A percentile compares a stretch with the other conserved stretches of the same genome.
phyloP scores from a whole-genome alignment of 169 alveolate genomes.

The Besnoitia besnoiti region DNA sequence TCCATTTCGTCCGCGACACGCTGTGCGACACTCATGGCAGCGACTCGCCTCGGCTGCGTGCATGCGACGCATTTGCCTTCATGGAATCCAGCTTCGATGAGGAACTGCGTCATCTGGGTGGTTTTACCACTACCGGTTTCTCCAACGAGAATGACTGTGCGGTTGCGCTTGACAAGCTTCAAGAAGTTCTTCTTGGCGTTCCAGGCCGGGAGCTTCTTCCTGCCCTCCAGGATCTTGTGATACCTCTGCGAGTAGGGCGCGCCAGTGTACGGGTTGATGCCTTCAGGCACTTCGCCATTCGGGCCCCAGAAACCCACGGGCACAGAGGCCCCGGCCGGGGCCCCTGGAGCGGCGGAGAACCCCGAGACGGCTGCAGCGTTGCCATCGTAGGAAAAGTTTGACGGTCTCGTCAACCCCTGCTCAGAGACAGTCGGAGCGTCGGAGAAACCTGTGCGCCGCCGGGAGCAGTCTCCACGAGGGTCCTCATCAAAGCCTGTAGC shows the following conservation, averaged over 20 bases:
- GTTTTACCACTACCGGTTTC: slow-evolving; percentile 99
- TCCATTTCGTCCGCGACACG: slow-evolving; percentile 99
- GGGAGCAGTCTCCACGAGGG: neutral
- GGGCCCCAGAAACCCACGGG: neutral
- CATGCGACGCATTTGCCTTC: slow-evolving; percentile 90
- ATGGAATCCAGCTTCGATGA: slow-evolving; percentile 84
- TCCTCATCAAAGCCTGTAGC: slow-evolving; percentile 12
- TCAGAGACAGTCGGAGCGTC: neutral
- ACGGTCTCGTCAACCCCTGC: neutral
- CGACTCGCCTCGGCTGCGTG: slow-evolving; percentile 99
- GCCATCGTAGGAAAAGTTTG: neutral
- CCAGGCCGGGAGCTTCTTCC: slow-evolving; percentile 91
- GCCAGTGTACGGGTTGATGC: slow-evolving; percentile 60
- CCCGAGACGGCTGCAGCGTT: neutral
- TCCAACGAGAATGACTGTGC: slow-evolving; percentile 87
- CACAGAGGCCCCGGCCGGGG: neutral
- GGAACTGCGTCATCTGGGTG: slow-evolving; percentile 96
- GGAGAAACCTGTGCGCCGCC: slow-evolving; percentile 21
- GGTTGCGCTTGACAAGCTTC: slow-evolving; percentile 82
- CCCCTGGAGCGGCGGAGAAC: neutral
- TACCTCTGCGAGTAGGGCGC: slow-evolving; percentile 78
- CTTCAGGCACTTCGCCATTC: slow-evolving; percentile 1
- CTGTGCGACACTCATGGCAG: slow-evolving; percentile 99
- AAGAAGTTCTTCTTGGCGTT: slow-evolving; percentile 83
- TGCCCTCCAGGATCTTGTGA: slow-evolving; percentile 79